phyloP scores from a whole-genome alignment of 2,329 filamentous ascomycete species.

The Calonectria henricotiae region DNA sequence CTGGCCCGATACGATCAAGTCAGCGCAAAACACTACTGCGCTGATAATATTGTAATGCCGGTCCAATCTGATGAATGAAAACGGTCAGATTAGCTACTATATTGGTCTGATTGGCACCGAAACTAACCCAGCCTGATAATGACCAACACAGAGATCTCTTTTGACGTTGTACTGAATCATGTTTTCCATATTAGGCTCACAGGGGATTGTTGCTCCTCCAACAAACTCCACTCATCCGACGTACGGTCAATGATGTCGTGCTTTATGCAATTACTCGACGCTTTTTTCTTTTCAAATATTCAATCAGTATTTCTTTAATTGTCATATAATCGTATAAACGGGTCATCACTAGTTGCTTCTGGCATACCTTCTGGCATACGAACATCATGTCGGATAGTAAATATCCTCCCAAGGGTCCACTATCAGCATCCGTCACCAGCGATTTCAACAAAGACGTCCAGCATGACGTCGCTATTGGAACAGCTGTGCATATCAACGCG shows the following conservation, averaged over 20 bases:
- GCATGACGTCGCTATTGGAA: constrained; percentile 18
- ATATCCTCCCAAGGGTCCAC: constrained; percentile 7
- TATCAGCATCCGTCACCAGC: not conserved
- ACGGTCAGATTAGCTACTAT: not conserved
- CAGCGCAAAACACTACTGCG: not conserved
- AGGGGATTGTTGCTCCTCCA: not conserved
- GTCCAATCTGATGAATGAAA: not conserved
- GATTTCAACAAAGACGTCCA: not conserved
- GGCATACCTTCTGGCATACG: too few relatives aligned
- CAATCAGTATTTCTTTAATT: not conserved
- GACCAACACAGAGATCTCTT: not conserved
- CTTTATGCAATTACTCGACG: not conserved
- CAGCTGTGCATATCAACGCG: constrained; percentile 15
- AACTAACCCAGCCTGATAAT: not conserved
- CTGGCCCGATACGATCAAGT: constrained; percentile 2
- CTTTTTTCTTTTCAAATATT: not conserved
- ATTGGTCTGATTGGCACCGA: not conserved
- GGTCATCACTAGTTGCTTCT: too few relatives aligned
- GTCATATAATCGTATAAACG: too few relatives aligned
- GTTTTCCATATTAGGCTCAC: not conserved
- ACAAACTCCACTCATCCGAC: not conserved
- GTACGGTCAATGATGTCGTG: not conserved
- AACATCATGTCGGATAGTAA: constrained; percentile 10
- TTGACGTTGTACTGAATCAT: not conserved
- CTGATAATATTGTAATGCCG: constrained; percentile 4